Percentiles rank a stretch among this genome's conserved stretches.
phyloP scores from a whole-genome alignment of 768 basidiomycete species.

The Podaxis sp. region DNA sequence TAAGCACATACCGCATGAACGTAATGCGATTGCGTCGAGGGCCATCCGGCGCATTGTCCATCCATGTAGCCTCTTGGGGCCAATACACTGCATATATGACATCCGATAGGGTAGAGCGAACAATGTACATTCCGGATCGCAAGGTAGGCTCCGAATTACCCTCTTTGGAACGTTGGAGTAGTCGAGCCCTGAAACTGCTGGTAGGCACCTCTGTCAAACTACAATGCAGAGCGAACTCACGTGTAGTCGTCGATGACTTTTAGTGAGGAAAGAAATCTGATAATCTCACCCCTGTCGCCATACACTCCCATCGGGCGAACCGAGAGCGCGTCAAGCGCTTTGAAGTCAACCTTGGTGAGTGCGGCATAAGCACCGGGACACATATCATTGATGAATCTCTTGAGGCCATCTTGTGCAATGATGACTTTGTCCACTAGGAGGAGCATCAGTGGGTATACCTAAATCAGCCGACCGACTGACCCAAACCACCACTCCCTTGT shows the following conservation, averaged over 20 bases:
- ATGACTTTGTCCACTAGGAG: conserved; percentile 60
- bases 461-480: conserved; percentile 18
- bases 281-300: conserved; percentile 51
- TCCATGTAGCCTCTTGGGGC: conserved; percentile 62
- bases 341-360: conserved; percentile 57
- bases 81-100: conserved; percentile 53
- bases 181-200: conserved; percentile 10
- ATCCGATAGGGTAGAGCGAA: conserved; percentile 17
- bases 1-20: conserved; percentile 52
- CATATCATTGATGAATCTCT: conserved; percentile 44
- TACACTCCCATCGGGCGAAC: conserved; percentile 58
- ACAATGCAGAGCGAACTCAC: conserved; percentile 29
- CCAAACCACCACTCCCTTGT: conserved; percentile 33
- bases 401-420: conserved; percentile 51
- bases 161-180: conserved; percentile 8
- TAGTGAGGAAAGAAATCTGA: conserved; percentile 38
- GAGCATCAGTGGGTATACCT: not conserved
- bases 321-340: conserved; percentile 39
- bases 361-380: conserved; percentile 51
- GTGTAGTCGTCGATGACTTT: conserved; percentile 33
- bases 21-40: conserved; percentile 53
- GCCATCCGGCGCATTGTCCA: conserved; percentile 42
- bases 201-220: not conserved
- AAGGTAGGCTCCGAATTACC: conserved; percentile 20
- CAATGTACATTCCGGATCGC: conserved; percentile 51